Conservation (phyloP, 495 filamentous ascomycete species). For the Corynascus novoguineensis region DNA sequence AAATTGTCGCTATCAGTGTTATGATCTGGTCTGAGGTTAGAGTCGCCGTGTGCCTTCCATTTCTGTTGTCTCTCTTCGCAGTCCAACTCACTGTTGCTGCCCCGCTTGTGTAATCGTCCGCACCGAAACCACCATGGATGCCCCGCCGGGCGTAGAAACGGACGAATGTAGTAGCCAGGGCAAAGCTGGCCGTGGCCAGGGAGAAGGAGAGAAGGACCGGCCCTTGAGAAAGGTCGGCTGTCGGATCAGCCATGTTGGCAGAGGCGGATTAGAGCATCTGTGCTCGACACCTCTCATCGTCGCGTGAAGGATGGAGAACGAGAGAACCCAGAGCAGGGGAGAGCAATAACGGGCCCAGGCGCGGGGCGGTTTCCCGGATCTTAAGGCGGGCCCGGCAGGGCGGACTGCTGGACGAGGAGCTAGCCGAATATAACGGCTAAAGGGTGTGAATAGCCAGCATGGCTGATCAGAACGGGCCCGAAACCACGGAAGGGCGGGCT, state of each 20-base stretch:
- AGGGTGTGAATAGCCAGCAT: conserved; percentile 3
- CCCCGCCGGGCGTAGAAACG: conserved; percentile 30
- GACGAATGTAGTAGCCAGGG: conserved; percentile 31
- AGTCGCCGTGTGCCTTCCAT: not conserved
- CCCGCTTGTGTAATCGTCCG: conserved; percentile 31
- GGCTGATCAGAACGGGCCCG: conserved; percentile 22
- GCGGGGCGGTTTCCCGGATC: not conserved
- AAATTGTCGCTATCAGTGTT: conserved; percentile 31
- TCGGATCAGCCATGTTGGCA: conserved; percentile 24
- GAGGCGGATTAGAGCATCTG: conserved; percentile 9
- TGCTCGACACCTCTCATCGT: conserved; percentile 14
- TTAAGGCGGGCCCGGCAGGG: conserved; percentile 12
- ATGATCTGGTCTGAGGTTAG: conserved; percentile 22
- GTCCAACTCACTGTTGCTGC: conserved; percentile 27
- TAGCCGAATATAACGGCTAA: conserved; percentile 17
- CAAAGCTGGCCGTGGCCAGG: conserved; percentile 29
- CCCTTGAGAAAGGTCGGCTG: conserved; percentile 29
- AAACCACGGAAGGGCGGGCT: conserved; percentile 28
- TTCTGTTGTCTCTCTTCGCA: too few relatives aligned
- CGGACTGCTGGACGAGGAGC: conserved; percentile 4
- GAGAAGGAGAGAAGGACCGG: conserved; percentile 38
- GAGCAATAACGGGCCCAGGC: not conserved
- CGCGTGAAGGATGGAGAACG: conserved; percentile 3
- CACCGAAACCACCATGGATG: conserved; percentile 23
- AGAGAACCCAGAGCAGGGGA: conserved; percentile 13